phyloP scores from a whole-genome alignment of 2,329 filamentous ascomycete genomes.

The Colletotrichum zoysiae region DNA sequence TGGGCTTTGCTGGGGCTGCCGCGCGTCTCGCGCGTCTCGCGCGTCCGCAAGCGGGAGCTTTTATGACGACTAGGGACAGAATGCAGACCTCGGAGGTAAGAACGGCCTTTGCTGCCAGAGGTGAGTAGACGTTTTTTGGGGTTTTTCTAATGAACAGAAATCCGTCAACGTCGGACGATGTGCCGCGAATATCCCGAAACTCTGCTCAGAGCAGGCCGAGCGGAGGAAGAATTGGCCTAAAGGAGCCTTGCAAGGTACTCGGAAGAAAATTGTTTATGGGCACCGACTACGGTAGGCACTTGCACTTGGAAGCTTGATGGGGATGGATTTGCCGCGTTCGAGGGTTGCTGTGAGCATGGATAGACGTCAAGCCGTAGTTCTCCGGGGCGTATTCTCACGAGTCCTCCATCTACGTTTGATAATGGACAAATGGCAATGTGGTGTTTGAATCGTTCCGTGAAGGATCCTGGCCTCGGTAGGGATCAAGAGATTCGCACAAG shows the following conservation, averaged over 20 bases:
- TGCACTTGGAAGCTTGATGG: neutral
- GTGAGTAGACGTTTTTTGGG: neutral
- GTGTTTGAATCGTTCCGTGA: neutral
- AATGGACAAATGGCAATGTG: too few species aligned
- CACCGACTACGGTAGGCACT: neutral
- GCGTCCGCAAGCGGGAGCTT: neutral
- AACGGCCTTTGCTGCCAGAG: neutral
- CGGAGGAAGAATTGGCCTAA: neutral
- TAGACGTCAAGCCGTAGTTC: neutral
- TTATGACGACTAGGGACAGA: too few species aligned
- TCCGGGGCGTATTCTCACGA: neutral
- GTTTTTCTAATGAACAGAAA: neutral
- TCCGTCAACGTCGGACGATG: neutral
- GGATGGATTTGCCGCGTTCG: neutral
- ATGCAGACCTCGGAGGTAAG: too few species aligned
- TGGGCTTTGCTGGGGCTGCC: neutral
- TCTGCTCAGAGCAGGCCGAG: neutral
- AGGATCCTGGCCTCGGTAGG: too few species aligned
- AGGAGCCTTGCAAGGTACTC: neutral
- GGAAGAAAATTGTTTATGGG: neutral
- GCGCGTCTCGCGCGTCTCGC: neutral
- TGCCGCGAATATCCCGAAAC: neutral
- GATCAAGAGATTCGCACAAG: neutral
- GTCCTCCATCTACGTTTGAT: neutral
- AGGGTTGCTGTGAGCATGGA: neutral